Evolutionary conservation across 345 rosid genomes (phyloP).

Genomic region (Brassica juncea): DNA sequence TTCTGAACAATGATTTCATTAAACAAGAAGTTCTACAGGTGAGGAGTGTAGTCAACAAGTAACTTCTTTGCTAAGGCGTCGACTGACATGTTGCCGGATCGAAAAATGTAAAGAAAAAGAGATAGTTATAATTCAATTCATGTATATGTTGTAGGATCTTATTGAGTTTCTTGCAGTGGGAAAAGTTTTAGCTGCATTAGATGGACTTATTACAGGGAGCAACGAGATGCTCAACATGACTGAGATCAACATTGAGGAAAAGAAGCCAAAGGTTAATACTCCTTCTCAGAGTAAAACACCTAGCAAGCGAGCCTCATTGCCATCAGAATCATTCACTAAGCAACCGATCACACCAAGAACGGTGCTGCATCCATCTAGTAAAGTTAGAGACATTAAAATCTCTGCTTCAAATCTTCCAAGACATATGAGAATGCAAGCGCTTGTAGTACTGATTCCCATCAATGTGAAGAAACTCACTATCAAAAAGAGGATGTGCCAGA

Average conservation of each 20-base stretch:
- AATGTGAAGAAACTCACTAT: slow-evolving; percentile 55
- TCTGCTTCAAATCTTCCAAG: slow-evolving; percentile 38
- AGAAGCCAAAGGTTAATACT: slow-evolving; percentile 21
- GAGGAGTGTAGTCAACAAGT: not conserved
- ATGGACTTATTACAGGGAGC: slow-evolving; percentile 51
- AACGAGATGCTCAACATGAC: slow-evolving; percentile 52
- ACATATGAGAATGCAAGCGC: slow-evolving; percentile 50
- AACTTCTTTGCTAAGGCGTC: not conserved
- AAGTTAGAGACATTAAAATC: slow-evolving; percentile 19
- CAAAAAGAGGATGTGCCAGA: slow-evolving; percentile 41
- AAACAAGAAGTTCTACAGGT: not conserved
- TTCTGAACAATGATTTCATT: not conserved
- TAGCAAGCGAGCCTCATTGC: not conserved
- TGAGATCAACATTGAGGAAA: slow-evolving; percentile 44
- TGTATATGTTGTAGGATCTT: not conserved
- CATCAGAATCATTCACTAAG: slow-evolving; percentile 26
- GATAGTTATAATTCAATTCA: too few species aligned
- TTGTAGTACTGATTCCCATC: slow-evolving; percentile 62
- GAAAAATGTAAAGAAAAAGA: not conserved
- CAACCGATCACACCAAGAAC: slow-evolving; percentile 40
- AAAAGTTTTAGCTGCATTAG: slow-evolving; percentile 51
- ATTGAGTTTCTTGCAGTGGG: slow-evolving; percentile 48
- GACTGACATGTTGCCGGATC: not conserved
- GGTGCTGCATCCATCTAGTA: slow-evolving; percentile 28
- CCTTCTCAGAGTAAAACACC: slow-evolving; percentile 11